Evolutionary conservation across 805 yeast species (phyloP).

Genomic region (Spathaspora arborariae): DNA sequence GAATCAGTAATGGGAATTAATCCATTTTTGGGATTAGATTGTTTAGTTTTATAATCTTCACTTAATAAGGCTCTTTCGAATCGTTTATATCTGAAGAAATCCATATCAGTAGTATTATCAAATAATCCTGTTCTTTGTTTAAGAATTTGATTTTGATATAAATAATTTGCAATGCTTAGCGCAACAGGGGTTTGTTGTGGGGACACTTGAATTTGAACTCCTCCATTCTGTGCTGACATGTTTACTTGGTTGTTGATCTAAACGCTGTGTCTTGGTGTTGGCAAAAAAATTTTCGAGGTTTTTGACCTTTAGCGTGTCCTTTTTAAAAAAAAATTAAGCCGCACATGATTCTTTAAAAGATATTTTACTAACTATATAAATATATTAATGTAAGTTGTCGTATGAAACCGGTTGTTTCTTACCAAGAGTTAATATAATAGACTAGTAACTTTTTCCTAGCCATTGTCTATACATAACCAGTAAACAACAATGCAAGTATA

Average conservation of each 20-base stretch:
- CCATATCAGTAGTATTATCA: constrained; percentile 62
- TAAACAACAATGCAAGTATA: not conserved
- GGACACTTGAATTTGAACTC: constrained; percentile 13
- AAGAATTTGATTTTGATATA: constrained; percentile 61
- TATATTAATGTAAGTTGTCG: no score
- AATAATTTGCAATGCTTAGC: constrained; percentile 63
- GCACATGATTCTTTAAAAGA: no score
- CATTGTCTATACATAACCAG: not conserved
- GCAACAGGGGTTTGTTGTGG: constrained; percentile 46
- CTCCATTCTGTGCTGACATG: constrained; percentile 5
- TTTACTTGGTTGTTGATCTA: not conserved
- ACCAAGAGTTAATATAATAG: no score
- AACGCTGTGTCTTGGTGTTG: not conserved
- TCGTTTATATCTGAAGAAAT: constrained; percentile 85
- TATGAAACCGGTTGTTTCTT: no score
- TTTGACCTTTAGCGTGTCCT: constrained; percentile 1
- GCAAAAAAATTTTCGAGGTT: not conserved
- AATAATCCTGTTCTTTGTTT: constrained; percentile 82
- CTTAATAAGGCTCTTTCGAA: constrained; percentile 73
- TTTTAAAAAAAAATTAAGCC: not conserved
- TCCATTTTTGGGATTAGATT: constrained; percentile 42
- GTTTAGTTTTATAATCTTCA: constrained; percentile 60
- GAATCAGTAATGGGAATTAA: constrained; percentile 43
- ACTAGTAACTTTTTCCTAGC: no score
- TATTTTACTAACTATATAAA: not conserved